Evolutionary conservation across 2,329 filamentous ascomycete species (phyloP), one percentile per base, ranked within the genome.

Genomic region (Alternaria sp.): DNA sequence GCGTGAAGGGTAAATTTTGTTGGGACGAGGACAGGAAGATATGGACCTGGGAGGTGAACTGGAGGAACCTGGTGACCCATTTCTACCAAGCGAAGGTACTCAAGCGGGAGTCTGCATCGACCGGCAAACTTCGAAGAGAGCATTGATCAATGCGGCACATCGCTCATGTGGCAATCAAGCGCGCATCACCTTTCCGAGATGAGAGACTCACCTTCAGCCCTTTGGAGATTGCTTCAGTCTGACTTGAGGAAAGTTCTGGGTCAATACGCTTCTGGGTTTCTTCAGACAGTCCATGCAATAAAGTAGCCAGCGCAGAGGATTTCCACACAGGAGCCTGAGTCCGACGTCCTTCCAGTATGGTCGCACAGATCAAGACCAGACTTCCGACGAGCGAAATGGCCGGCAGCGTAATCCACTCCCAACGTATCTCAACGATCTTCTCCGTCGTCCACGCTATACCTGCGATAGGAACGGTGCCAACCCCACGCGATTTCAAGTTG

Each of bases 21-120:
- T 76, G 72, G 73, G 59, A 74, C 25, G 59, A 66, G 1, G 54
- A 49, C 30, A 30, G 36, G 13, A 69, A 69, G 46, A 40, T 63
- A 5, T 75, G 71, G 73, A 15, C 50, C 15, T 74, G 69, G 71
- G 57, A 63, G 23, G 55, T 71, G 7, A 58, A 70, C 2, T 75
- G 72, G 72, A 70, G 56, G 28, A 57, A 17, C 9, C 43, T 75
- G 19, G 55, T 72, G 3, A 65, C 56, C n/a, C 57, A 55, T 17
- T 70, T 70, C 19, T 74, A 65, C 30, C 46, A 52, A 10, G 63
- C 59, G 4, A 73, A 73, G 47, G 56, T 57, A 44, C 19, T 30
- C 21, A 23, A 51, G 23, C 23, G 36, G 17, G 23, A n/a, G 26
- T 25, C 40, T 19, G 19, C 23, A 5, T 28, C 52, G 3, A 28